Evolutionary conservation across 495 filamentous ascomycete species (phyloP), one percentile per base, ranked within the genome.

Genomic region (Penicillium bialowiezense): DNA sequence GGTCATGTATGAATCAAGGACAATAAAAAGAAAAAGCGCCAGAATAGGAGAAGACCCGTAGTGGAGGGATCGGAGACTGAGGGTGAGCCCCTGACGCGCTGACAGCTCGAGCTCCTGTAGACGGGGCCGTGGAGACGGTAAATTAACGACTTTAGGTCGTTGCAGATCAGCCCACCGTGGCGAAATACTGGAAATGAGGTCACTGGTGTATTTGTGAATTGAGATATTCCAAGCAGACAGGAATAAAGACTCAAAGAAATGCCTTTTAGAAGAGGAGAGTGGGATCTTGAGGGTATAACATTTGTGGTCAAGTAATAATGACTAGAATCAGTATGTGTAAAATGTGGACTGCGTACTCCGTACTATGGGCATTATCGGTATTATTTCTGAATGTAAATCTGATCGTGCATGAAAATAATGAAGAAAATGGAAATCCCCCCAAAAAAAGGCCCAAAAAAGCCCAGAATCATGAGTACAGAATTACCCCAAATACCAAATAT

Each of bases 11-110:
- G 59, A 50, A 54, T 56, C 59, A 50, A 49, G 47, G 54, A 47
- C 44, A 60, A 63, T 57, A 63, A 63, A 63, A 70, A 62, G 63
- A 60, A 67, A 70, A 45, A 45, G 59, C 54, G 55, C 58, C 64
- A 62, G 57, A 64, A 69, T 65, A 65, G 63, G 61, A 63, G 68
- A 64, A 56, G 68, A 65, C 58, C 64, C 66, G 59, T 63, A 45
- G 63, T 63, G 60, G 62, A 57, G 51, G 54, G 66, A 71, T 67
- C 62, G 56, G 54, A 63, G 57, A 40, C 62, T 55, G 58, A 58
- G 57, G 52, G 53, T 37, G 55, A 74, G 63, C 69, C 68, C 69
- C 71, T 72, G 68, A 72, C 63, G 64, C 66, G 62, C 54, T 71
- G 67, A 71, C 70, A 70, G 67, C 65, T 70, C 50, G 60, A 60